Evolutionary conservation across 352 stramenopile species (phyloP).

Genomic region (Pythium sukuiense): DNA sequence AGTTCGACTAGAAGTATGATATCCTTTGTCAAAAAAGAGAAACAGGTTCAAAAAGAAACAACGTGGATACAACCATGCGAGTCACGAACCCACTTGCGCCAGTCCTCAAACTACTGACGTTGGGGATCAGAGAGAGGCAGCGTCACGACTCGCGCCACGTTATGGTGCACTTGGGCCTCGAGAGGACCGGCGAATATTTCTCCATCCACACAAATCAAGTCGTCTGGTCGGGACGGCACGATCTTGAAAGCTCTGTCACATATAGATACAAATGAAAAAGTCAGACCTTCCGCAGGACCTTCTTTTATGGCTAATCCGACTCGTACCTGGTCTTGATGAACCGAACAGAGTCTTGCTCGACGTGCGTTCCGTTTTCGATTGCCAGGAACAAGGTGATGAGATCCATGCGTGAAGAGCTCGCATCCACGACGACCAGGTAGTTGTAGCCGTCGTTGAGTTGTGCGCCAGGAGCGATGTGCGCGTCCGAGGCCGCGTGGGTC

Average conservation of each 20-base stretch:
- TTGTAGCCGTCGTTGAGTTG: slow-evolving; percentile 53
- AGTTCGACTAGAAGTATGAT: too few species aligned
- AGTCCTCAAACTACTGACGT: too few species aligned
- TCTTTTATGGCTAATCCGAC: too few species aligned
- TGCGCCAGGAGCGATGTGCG: slow-evolving; percentile 29
- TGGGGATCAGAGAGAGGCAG: not conserved
- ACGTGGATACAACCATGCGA: too few species aligned
- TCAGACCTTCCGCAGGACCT: too few species aligned
- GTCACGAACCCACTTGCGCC: too few species aligned
- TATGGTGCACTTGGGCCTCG: slow-evolving; percentile 22
- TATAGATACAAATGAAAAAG: too few species aligned
- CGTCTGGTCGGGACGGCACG: slow-evolving; percentile 27
- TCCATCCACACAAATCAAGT: slow-evolving; percentile 64
- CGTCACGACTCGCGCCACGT: slow-evolving; percentile 19
- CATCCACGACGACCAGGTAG: slow-evolving; percentile 54
- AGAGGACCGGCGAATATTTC: slow-evolving; percentile 50
- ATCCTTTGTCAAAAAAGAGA: too few species aligned
- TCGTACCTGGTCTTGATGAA: slow-evolving; percentile 54
- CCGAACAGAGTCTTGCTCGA: slow-evolving; percentile 40
- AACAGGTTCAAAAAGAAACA: too few species aligned
- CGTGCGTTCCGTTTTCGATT: slow-evolving; percentile 52
- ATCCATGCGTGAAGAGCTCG: slow-evolving; percentile 37
- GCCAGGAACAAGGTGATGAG: slow-evolving; percentile 49
- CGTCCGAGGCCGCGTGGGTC: slow-evolving; percentile 33
- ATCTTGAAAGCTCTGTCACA: slow-evolving; percentile 49